Evolutionary conservation across 164 flowering plant species (phyloP).

Genomic region (Buxus sempervirens): DNA sequence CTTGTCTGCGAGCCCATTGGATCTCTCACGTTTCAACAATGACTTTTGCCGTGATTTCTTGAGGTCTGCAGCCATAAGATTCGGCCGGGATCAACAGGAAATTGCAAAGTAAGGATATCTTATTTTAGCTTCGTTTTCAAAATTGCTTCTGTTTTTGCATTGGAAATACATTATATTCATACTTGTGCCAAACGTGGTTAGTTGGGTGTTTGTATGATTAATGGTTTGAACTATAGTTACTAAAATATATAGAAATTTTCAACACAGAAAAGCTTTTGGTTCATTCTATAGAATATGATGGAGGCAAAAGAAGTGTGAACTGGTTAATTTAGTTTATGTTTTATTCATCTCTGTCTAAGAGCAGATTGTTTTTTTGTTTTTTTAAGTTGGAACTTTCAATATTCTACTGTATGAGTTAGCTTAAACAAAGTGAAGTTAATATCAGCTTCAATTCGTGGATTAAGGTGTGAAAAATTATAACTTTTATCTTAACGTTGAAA

Average conservation of each 20-base stretch:
- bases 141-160: background rate
- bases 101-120: slow-evolving; percentile 22
- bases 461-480: too few species aligned
- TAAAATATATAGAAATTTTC: background rate
- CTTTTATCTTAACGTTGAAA: too few species aligned
- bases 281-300: background rate
- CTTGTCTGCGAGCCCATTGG: slow-evolving; percentile 15
- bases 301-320: background rate
- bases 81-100: slow-evolving; percentile 28
- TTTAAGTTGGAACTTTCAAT: too few species aligned
- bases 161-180: background rate
- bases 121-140: background rate
- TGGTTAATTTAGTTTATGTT: background rate
- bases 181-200: background rate
- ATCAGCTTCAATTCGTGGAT: too few species aligned
- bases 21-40: slow-evolving; percentile 10
- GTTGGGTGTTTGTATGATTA: background rate
- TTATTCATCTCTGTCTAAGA: too few species aligned
- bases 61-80: slow-evolving; percentile 19
- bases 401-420: too few species aligned
- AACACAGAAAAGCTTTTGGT: background rate
- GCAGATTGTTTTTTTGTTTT: too few species aligned
- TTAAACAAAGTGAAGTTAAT: too few species aligned
- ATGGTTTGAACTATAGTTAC: background rate
- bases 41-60: slow-evolving; percentile 15